phyloP scores from a whole-genome alignment of 345 rosid genomes.

The Cochlearia excelsa region DNA sequence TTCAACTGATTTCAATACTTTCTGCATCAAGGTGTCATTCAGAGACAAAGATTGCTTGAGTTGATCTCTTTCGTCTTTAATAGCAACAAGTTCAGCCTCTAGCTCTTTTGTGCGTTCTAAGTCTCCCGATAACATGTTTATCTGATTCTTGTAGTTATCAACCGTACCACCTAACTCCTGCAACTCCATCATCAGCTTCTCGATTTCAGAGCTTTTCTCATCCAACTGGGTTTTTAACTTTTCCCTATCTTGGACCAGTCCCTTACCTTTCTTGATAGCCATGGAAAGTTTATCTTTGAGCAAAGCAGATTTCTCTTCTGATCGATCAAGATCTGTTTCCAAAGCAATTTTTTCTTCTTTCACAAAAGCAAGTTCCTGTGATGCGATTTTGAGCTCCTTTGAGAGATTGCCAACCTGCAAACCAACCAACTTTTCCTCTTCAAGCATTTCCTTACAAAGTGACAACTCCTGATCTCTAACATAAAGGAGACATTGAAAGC shows the following conservation, averaged over 20 bases:
- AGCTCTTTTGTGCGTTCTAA: conserved; percentile 50
- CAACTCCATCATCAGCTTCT: conserved; percentile 57
- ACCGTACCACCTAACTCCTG: conserved; percentile 51
- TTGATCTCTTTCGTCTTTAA: conserved; percentile 54
- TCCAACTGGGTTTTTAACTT: conserved; percentile 59
- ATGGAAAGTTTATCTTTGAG: conserved; percentile 76
- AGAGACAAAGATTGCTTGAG: conserved; percentile 55
- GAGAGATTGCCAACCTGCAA: conserved; percentile 48
- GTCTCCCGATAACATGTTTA: conserved; percentile 49
- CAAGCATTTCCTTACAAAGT: conserved; percentile 57
- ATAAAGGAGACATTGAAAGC: conserved; percentile 65
- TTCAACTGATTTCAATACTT: conserved; percentile 51
- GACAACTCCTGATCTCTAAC: conserved; percentile 55
- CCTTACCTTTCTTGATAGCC: conserved; percentile 96
- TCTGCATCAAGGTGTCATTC: conserved; percentile 53
- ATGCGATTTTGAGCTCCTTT: conserved; percentile 41
- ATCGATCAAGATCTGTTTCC: conserved; percentile 64
- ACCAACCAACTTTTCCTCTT: conserved; percentile 53
- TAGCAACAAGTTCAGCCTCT: conserved; percentile 58
- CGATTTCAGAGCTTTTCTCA: conserved; percentile 62
- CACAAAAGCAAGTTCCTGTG: conserved; percentile 46
- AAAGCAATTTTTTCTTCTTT: conserved; percentile 58
- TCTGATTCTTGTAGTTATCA: conserved; percentile 53
- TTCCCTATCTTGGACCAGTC: conserved; percentile 79
- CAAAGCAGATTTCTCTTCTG: conserved; percentile 76